phyloP scores from a whole-genome alignment of 2,329 filamentous ascomycete genomes.

The Colletotrichum godetiae region DNA sequence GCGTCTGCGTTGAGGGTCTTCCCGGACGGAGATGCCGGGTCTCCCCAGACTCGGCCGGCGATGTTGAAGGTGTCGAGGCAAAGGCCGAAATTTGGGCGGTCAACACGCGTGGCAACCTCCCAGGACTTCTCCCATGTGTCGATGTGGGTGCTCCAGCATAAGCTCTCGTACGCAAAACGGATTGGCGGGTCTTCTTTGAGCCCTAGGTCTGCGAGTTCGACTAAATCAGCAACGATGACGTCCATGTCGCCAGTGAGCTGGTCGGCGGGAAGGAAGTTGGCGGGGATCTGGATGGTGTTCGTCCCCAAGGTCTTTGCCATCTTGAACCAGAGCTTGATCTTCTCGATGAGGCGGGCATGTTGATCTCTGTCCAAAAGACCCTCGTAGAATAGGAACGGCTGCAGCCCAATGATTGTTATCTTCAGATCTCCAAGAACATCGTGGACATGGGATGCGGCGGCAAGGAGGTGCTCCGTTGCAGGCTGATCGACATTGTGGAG shows the following conservation, averaged over 20 bases:
- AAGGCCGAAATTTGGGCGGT: slow-evolving; percentile 78
- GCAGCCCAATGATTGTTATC: slow-evolving; percentile 73
- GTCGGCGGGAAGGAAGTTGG: slow-evolving; percentile 69
- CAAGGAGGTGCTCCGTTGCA: slow-evolving; percentile 56
- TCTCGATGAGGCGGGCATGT: slow-evolving; percentile 66
- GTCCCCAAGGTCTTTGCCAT: slow-evolving; percentile 73
- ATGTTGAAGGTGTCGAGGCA: slow-evolving; percentile 88
- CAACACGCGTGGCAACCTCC: slow-evolving; percentile 72
- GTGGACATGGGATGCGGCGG: slow-evolving; percentile 67
- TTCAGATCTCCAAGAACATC: slow-evolving; percentile 64
- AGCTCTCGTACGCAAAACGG: slow-evolving; percentile 77
- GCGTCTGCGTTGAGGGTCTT: slow-evolving; percentile 64
- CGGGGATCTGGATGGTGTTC: slow-evolving; percentile 79
- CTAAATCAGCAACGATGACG: slow-evolving; percentile 71
- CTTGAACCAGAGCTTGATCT: slow-evolving; percentile 77
- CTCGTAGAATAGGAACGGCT: slow-evolving; percentile 83
- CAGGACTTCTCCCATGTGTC: slow-evolving; percentile 79
- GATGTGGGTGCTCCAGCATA: slow-evolving; percentile 77
- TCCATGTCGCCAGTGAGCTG: slow-evolving; percentile 58
- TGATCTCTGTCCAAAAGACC: slow-evolving; percentile 72
- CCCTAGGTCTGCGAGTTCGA: slow-evolving; percentile 74
- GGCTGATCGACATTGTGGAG: slow-evolving; percentile 49
- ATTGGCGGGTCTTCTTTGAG: slow-evolving; percentile 65
- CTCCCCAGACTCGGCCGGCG: slow-evolving; percentile 75
- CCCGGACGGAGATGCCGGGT: slow-evolving; percentile 67